Conservation (phyloP, 345 rosid species). For the Populus tremula region DNA sequence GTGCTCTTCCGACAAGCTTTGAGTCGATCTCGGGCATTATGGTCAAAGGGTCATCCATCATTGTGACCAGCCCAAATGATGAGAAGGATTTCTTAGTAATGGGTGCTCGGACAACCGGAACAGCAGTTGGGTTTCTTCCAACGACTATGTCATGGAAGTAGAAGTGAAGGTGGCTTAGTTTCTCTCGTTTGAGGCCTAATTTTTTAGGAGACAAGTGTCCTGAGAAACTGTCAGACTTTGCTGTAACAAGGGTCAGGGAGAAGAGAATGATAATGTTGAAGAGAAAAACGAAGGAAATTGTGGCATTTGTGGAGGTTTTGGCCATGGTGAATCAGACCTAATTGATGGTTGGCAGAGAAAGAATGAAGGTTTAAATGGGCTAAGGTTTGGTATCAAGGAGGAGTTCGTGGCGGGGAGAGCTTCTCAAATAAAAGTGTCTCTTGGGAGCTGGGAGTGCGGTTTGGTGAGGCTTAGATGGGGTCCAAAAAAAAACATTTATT, state of each 20-base stretch:
- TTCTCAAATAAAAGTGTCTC: too few species aligned
- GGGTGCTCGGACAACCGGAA: slow-evolving; percentile 27
- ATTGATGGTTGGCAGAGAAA: neutral
- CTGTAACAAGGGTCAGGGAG: neutral
- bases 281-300: neutral
- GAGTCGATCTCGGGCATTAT: slow-evolving; percentile 18
- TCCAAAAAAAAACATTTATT: too few species aligned
- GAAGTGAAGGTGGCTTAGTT: slow-evolving; percentile 44
- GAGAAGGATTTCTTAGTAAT: neutral
- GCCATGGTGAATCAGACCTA: neutral
- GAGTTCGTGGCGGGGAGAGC: too few species aligned
- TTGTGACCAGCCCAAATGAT: neutral
- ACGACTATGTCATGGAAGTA: slow-evolving; percentile 33
- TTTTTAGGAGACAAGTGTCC: slow-evolving; percentile 9
- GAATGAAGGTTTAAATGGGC: neutral
- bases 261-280: neutral
- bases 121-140: slow-evolving; percentile 25
- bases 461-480: too few species aligned
- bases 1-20: slow-evolving; percentile 30
- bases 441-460: too few species aligned
- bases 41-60: slow-evolving; percentile 25
- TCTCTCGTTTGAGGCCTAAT: slow-evolving; percentile 18
- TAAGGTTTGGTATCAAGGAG: neutral
- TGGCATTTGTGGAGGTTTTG: neutral
- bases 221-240: slow-evolving; percentile 5